phyloP scores from a whole-genome alignment of 768 basidiomycete genomes.

The Lactarius vividus region DNA sequence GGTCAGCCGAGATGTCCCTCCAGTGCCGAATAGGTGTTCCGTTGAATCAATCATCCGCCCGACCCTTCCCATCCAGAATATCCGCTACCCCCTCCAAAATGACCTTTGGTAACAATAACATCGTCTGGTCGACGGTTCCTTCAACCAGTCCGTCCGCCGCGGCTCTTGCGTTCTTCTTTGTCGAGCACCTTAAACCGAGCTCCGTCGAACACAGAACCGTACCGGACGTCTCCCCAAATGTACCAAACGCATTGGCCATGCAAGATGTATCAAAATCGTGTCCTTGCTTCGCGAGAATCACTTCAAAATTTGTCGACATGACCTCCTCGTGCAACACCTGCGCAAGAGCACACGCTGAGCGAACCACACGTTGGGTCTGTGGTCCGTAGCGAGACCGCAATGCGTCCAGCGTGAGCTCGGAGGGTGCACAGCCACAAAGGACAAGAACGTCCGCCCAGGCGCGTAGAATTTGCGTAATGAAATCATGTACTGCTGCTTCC shows the following conservation, averaged over 20 bases:
- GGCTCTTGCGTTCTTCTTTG: conserved; percentile 39
- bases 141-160: conserved; percentile 36
- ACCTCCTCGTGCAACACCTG: conserved; percentile 69
- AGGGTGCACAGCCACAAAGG: conserved; percentile 52
- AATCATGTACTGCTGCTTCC: conserved; percentile 66
- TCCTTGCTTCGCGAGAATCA: conserved; percentile 57
- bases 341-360: conserved; percentile 59
- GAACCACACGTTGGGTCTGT: conserved; percentile 65
- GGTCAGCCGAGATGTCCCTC: neutral
- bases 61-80: conserved; percentile 37
- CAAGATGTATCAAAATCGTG: conserved; percentile 46
- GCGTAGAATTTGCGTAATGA: conserved; percentile 69
- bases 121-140: conserved; percentile 51
- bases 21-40: neutral
- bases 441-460: conserved; percentile 69
- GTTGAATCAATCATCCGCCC: conserved; percentile 1
- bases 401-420: conserved; percentile 31
- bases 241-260: conserved; percentile 65
- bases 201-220: conserved; percentile 66
- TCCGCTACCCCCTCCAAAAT: conserved; percentile 69
- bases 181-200: conserved; percentile 65
- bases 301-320: conserved; percentile 73
- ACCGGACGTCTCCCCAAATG: conserved; percentile 45
- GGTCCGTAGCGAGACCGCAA: conserved; percentile 52
- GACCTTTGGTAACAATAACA: conserved; percentile 70